phyloP scores from a whole-genome alignment of 352 stramenopile genomes.

The Lagenidium giganteum region DNA sequence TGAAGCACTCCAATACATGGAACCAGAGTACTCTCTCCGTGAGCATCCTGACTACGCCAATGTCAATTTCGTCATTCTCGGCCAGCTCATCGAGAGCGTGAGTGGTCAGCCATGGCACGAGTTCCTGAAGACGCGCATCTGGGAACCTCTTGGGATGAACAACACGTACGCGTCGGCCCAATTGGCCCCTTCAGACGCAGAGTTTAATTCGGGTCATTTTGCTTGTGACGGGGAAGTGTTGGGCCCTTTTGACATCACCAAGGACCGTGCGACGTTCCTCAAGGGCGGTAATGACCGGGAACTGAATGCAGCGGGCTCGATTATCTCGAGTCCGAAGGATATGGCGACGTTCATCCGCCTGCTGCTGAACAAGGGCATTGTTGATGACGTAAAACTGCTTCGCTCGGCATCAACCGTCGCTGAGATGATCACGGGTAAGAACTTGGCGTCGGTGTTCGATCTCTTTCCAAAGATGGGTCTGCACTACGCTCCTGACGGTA shows the following conservation, averaged over 20 bases:
- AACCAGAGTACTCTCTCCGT: constrained; percentile 35
- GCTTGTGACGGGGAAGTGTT: constrained; percentile 33
- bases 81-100: constrained; percentile 49
- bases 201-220: constrained; percentile 31
- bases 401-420: constrained; percentile 30
- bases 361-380: constrained; percentile 58
- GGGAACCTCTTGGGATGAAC: constrained; percentile 50
- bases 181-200: constrained; percentile 3
- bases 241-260: constrained; percentile 38
- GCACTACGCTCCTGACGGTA: constrained; percentile 39
- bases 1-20: constrained; percentile 26
- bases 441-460: constrained; percentile 24
- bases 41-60: constrained; percentile 56
- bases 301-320: constrained; percentile 35
- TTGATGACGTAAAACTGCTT: constrained; percentile 41
- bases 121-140: constrained; percentile 45
- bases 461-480: constrained; percentile 37
- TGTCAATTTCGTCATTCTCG: constrained; percentile 55
- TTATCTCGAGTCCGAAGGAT: constrained; percentile 45
- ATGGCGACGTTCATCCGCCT: constrained; percentile 50
- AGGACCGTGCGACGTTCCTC: constrained; percentile 28
- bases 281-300: constrained; percentile 5
- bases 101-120: constrained; percentile 38
- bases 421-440: constrained; percentile 61
- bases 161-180: constrained; percentile 35